Evolutionary conservation across 1,284 basidiomycete species (phyloP), one percentile per base, ranked within the genome.

Genomic region (Irpex sp.): DNA sequence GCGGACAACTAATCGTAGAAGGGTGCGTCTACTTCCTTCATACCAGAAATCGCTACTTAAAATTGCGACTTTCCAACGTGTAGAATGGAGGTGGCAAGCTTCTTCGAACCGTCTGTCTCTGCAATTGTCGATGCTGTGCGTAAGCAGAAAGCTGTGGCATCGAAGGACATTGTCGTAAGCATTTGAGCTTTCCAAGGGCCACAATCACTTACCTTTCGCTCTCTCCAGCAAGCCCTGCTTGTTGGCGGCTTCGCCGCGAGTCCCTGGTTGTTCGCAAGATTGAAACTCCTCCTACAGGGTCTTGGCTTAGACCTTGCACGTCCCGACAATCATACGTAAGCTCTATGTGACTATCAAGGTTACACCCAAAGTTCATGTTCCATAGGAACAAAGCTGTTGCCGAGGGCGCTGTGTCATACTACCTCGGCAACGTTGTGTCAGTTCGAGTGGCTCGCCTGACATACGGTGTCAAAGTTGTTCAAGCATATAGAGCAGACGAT

Each of bases 271-370:
- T 77, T 75, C 57, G 65, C 66, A 2, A 66, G 58, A 38, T 61
- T 80, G 9, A 69, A 74, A 52, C 62, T 61, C 0, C 64, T 70
- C 9, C 65, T 80, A 11, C 61, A 61, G 4, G 59, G 70, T 47
- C 7, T 78, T 68, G 71, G 72, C 1, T 58, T 82, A 51, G 67
- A 66, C 1, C 72, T 85, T 40, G 74, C 74, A 63, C 76, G 82
- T 2, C 82, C 82, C 11, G 81, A 83, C 57, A 77, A 72, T 31
- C 77, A 81, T 62, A 77, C 79, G 82, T 83, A 61, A 62, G 79
- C 67, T 34, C 26, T 54, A 31, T 48, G 15, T 36, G 19, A 17
- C 34, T 61, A 7, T 34, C 11, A 34, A 4, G 5, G 15, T 8
- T 26, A 5, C 37, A 26, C 34, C 15, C 15, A 37, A 8, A 52